phyloP scores from a whole-genome alignment of 129 eudicot species.

The Tagetes erecta region DNA sequence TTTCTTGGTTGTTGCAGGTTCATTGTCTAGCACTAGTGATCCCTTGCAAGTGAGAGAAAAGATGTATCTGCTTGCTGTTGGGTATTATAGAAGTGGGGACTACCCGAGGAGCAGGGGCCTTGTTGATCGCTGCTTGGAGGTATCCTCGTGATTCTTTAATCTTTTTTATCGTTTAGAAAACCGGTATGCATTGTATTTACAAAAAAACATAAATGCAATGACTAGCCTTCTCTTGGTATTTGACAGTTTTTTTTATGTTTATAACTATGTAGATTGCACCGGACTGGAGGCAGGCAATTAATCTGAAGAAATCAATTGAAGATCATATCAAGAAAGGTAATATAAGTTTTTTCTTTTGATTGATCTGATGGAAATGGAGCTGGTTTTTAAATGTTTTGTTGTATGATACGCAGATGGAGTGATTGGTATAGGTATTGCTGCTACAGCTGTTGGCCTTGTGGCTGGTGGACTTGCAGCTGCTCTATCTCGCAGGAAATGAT shows the following conservation, averaged over 20 bases:
- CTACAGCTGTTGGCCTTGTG: slow-evolving; percentile 87
- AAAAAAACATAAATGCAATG: neutral
- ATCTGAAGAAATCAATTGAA: slow-evolving; percentile 77
- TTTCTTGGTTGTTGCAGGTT: slow-evolving; percentile 45
- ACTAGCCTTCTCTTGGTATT: too few relatives aligned
- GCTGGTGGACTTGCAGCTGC: slow-evolving; percentile 96
- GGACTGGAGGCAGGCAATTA: slow-evolving; percentile 89
- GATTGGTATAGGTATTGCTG: slow-evolving; percentile 93
- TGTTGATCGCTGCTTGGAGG: slow-evolving; percentile 87
- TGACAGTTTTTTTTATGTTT: neutral
- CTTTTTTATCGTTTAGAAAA: slow-evolving; percentile 6
- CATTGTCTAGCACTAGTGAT: slow-evolving; percentile 49
- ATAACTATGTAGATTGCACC: slow-evolving; percentile 64
- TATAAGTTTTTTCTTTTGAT: neutral
- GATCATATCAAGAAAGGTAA: slow-evolving; percentile 80
- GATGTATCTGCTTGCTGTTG: slow-evolving; percentile 88
- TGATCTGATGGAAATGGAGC: neutral
- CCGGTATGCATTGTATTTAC: neutral
- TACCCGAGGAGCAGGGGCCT: slow-evolving; percentile 88
- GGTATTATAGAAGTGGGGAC: slow-evolving; percentile 83
- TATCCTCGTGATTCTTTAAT: slow-evolving; percentile 16
- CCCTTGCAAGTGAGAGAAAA: slow-evolving; percentile 71
- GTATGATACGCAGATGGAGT: slow-evolving; percentile 66
- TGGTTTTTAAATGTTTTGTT: slow-evolving; percentile 18
- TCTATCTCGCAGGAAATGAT: slow-evolving; percentile 74